Percentiles rank a stretch among this genome's conserved stretches.
Evolutionary conservation across 2,329 filamentous ascomycete species (phyloP).

Genomic region (Penicillium sp.): DNA sequence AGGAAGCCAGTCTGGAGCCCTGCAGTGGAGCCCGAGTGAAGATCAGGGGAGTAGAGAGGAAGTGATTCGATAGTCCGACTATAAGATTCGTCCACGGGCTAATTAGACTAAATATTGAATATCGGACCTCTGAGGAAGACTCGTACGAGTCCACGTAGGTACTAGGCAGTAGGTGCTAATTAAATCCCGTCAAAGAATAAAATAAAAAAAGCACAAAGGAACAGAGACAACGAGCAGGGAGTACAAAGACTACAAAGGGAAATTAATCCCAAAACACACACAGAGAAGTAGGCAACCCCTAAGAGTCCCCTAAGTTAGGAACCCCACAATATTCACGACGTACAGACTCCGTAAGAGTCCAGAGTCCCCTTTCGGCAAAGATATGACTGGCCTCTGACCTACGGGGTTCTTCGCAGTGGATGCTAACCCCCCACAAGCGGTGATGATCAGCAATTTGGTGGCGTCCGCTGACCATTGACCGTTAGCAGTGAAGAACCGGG

Average conservation of each 20-base stretch:
- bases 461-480: conserved; percentile 1
- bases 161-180: too few species aligned
- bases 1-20: neutral
- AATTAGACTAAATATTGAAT: conserved; percentile 6
- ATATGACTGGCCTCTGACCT: neutral
- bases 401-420: neutral
- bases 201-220: neutral
- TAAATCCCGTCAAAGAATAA: too few species aligned
- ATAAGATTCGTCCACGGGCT: conserved; percentile 4
- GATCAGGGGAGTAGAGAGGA: conserved; percentile 4
- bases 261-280: neutral
- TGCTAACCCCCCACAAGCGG: neutral
- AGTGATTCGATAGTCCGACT: conserved; percentile 1
- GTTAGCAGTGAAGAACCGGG: neutral
- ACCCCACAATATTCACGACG: neutral
- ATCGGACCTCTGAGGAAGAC: conserved; percentile 5
- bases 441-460: neutral
- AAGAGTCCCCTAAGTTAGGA: neutral
- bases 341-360: neutral
- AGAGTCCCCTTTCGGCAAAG: neutral
- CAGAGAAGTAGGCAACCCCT: neutral
- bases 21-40: conserved; percentile 9
- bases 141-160: neutral
- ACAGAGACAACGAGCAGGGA: neutral
- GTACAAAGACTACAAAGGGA: neutral